A percentile compares a stretch with the other conserved stretches of the same genome.
Evolutionary conservation across 2,329 filamentous ascomycete species (phyloP).

Genomic region (Aspergillus fumigatiaffinis): DNA sequence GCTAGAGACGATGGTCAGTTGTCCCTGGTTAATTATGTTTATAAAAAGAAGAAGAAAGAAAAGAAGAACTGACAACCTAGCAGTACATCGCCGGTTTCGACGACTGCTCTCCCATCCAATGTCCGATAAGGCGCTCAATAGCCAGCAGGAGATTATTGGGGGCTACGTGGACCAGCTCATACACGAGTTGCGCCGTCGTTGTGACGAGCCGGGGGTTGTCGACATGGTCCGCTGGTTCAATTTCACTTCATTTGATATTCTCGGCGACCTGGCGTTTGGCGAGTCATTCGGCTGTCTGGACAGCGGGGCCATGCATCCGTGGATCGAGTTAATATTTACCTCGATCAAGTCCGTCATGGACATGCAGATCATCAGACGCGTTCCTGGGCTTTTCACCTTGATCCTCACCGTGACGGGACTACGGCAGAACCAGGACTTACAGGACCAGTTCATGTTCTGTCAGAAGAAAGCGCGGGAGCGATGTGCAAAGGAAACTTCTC

Average conservation of each 20-base stretch:
- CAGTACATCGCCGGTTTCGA: constrained; percentile 21
- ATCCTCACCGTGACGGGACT: background rate
- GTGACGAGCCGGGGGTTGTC: constrained; percentile 1
- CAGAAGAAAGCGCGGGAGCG: background rate
- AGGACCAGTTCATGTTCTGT: background rate
- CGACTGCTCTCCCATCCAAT: constrained; percentile 41
- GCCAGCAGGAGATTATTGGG: constrained; percentile 39
- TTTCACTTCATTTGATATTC: constrained; percentile 31
- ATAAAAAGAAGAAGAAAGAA: no score
- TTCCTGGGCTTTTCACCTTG: background rate
- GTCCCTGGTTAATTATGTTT: background rate
- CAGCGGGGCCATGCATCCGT: constrained; percentile 22
- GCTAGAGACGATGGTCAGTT: constrained; percentile 32
- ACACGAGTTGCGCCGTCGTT: background rate
- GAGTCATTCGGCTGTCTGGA: constrained; percentile 28
- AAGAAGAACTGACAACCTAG: background rate
- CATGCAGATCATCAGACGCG: constrained; percentile 4
- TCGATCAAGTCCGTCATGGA: constrained; percentile 13
- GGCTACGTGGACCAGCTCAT: constrained; percentile 31
- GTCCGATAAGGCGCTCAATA: constrained; percentile 38
- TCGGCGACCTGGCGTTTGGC: constrained; percentile 30
- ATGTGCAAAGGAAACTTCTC: background rate
- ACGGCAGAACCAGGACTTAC: background rate
- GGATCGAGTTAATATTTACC: constrained; percentile 20
- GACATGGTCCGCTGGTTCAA: constrained; percentile 31